Percentiles rank a stretch among this genome's conserved stretches.
These are phyloP conservation scores for Dactylellina sp. DNA, from an alignment of 2,329 filamentous ascomycete genomes.

Conservation along the genomic window DNA sequence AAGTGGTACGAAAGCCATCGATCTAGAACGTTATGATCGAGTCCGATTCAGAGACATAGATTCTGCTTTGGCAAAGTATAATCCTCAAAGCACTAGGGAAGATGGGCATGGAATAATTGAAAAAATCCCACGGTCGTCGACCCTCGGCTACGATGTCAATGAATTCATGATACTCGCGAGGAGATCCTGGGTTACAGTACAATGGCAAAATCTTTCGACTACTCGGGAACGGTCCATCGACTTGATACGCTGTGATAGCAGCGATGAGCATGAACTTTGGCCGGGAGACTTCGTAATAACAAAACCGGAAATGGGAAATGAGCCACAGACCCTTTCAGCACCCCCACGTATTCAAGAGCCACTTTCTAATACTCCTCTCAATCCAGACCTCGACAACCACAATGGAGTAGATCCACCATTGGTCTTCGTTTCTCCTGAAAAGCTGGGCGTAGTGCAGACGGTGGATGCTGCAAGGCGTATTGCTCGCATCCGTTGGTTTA, in stretches of 20 bases:
- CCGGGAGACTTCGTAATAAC: constrained; percentile 70
- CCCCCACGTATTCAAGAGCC: constrained; percentile 21
- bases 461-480: constrained; percentile 71
- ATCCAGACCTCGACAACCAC: constrained; percentile 12
- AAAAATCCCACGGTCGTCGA: constrained; percentile 66
- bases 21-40: constrained; percentile 62
- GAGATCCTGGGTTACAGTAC: constrained; percentile 68
- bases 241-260: constrained; percentile 67
- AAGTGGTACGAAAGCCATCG: constrained; percentile 58
- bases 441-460: constrained; percentile 70
- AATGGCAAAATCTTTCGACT: constrained; percentile 71
- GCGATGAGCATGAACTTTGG: constrained; percentile 71
- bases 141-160: constrained; percentile 71
- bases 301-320: constrained; percentile 63
- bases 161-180: constrained; percentile 69
- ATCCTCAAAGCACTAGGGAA: constrained; percentile 61
- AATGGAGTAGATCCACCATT: constrained; percentile 30
- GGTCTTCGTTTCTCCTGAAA: constrained; percentile 65
- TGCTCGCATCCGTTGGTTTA: constrained; percentile 70
- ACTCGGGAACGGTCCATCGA: constrained; percentile 66
- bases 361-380: constrained; percentile 9
- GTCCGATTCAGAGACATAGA: constrained; percentile 70
- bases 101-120: constrained; percentile 64
- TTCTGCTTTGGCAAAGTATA: constrained; percentile 69
- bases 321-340: constrained; percentile 41